Evolutionary conservation across 2,329 filamentous ascomycete genomes (phyloP).

Genomic region (Penicillium sp.): DNA sequence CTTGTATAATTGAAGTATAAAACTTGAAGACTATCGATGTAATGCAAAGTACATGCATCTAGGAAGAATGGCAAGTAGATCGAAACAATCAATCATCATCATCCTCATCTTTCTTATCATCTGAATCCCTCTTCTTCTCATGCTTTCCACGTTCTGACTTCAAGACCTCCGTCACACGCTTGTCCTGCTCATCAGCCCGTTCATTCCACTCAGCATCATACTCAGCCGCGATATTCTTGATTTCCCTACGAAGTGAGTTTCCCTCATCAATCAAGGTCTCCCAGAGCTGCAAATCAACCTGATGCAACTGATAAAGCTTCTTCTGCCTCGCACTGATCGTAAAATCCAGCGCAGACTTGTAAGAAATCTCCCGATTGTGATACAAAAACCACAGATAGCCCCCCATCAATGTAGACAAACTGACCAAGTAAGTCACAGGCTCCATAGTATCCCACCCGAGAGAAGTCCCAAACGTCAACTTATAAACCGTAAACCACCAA

Average conservation of each 20-base stretch:
- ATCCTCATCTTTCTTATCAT: slow-evolving; percentile 27
- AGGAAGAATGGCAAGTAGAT: neutral
- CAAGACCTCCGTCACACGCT: slow-evolving; percentile 54
- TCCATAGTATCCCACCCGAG: slow-evolving; percentile 90
- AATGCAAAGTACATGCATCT: slow-evolving; percentile 5
- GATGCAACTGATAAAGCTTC: slow-evolving; percentile 69
- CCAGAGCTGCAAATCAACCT: slow-evolving; percentile 76
- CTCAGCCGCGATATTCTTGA: slow-evolving; percentile 75
- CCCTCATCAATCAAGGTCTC: slow-evolving; percentile 75
- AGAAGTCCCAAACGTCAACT: slow-evolving; percentile 65
- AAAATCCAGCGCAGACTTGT: slow-evolving; percentile 80
- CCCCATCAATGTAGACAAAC: slow-evolving; percentile 79
- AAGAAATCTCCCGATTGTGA: slow-evolving; percentile 84
- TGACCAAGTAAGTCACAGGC: slow-evolving; percentile 83
- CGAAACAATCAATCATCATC: slow-evolving; percentile 24
- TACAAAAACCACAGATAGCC: slow-evolving; percentile 94
- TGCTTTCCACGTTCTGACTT: slow-evolving; percentile 48
- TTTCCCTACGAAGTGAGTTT: slow-evolving; percentile 72
- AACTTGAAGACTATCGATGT: neutral
- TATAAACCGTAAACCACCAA: slow-evolving; percentile 83
- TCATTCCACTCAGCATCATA: slow-evolving; percentile 93
- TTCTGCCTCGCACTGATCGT: slow-evolving; percentile 77
- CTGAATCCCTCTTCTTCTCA: slow-evolving; percentile 25
- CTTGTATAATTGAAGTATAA: slow-evolving; percentile 4
- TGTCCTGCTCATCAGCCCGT: slow-evolving; percentile 65